A percentile compares a stretch with the other conserved stretches of the same genome.
Conservation (phyloP, 441 rosid genomes). For the Corymbia citriodora region DNA sequence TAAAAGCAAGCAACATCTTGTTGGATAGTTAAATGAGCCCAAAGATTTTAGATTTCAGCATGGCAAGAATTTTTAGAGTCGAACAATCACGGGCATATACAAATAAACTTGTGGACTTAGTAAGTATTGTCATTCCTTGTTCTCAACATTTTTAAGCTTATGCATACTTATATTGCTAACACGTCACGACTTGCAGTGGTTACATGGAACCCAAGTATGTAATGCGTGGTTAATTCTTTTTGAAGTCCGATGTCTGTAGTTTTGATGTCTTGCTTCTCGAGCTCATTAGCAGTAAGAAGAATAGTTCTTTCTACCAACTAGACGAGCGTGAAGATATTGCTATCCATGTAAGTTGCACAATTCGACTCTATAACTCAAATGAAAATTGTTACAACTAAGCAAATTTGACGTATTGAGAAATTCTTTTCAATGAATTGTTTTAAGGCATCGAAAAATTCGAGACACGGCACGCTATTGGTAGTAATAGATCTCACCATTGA, state of each 20-base stretch:
- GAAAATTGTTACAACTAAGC: no score
- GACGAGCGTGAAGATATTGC: background rate
- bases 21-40: background rate
- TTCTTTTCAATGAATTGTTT: no score
- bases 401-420: no score
- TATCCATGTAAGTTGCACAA: background rate
- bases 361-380: background rate
- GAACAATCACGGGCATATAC: no score
- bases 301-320: background rate
- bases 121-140: background rate
- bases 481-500: no score
- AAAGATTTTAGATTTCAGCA: background rate
- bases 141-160: background rate
- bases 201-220: background rate
- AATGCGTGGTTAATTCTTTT: no score
- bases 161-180: no score
- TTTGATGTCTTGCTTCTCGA: background rate
- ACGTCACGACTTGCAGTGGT: background rate
- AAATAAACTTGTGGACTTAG: background rate
- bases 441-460: no score
- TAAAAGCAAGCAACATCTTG: background rate
- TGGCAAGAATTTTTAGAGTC: no score
- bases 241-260: background rate
- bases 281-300: background rate
- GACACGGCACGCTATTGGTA: no score